Percentiles rank a stretch among this genome's conserved stretches.
phyloP scores from a whole-genome alignment of 1,284 basidiomycete species.

The Cryptococcus jaspeensis region DNA sequence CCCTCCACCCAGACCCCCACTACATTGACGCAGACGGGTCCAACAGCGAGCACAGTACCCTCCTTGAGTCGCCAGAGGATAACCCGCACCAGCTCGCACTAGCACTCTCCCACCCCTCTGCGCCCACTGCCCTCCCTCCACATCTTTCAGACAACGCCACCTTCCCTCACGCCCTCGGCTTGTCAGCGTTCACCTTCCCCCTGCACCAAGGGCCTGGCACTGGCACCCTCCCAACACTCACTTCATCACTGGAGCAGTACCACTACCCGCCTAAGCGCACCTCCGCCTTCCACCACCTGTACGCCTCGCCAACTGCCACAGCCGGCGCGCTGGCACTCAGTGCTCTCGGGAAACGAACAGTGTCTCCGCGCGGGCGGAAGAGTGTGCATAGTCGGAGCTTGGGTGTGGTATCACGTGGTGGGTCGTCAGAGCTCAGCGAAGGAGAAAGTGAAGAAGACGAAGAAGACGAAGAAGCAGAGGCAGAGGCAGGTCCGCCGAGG shows the following conservation, averaged over 20 bases:
- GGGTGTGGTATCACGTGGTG: no score
- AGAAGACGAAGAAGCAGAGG: no score
- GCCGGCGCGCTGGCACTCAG: background rate
- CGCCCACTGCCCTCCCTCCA: no score
- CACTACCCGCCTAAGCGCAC: background rate
- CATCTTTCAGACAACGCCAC: no score
- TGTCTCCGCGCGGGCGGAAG: background rate
- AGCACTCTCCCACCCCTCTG: no score
- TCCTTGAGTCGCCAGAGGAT: constrained; percentile 12
- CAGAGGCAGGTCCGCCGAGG: background rate
- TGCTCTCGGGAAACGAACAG: background rate
- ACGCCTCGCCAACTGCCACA: no score
- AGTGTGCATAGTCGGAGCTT: background rate
- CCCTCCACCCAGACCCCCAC: constrained; percentile 9
- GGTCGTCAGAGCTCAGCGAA: no score
- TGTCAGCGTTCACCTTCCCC: no score
- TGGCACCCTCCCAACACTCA: background rate
- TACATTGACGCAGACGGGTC: constrained; percentile 11
- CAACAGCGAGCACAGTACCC: constrained; percentile 10
- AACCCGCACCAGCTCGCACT: background rate
- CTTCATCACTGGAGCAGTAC: background rate
- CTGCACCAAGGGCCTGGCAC: no score
- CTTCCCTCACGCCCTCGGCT: no score
- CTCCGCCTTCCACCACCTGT: background rate
- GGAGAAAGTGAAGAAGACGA: no score